Evolutionary conservation across 2,329 filamentous ascomycete species (phyloP).

Genomic region (Hymenoscyphus fructigenus): DNA sequence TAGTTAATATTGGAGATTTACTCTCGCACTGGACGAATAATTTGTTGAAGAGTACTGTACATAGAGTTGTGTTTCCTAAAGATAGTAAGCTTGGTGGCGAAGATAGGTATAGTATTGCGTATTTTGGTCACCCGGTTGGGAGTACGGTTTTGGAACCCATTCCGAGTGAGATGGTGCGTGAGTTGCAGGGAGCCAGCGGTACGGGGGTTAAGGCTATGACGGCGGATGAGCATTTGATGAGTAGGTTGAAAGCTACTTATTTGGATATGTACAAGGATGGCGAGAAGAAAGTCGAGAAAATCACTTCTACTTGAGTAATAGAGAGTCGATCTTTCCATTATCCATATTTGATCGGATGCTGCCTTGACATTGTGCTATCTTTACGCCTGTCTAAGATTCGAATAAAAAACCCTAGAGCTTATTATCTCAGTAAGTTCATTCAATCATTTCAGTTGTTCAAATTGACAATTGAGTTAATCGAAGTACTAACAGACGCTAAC

Average conservation of each 20-base stretch:
- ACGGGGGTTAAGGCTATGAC: conserved; percentile 56
- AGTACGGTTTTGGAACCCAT: conserved; percentile 54
- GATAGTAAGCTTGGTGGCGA: conserved; percentile 47
- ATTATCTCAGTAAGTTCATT: too few species aligned
- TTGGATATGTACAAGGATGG: conserved; percentile 51
- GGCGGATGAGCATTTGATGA: conserved; percentile 62
- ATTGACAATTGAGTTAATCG: too few species aligned
- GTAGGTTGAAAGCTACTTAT: conserved; percentile 61
- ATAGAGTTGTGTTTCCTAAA: conserved; percentile 75
- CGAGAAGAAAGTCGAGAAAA: conserved; percentile 17
- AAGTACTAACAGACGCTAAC: too few species aligned
- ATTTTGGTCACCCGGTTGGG: conserved; percentile 65
- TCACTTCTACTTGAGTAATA: neutral
- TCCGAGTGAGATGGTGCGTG: conserved; percentile 57
- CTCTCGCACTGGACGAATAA: conserved; percentile 89
- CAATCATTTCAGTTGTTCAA: neutral
- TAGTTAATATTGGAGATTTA: conserved; percentile 70
- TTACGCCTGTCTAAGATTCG: neutral
- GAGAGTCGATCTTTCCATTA: neutral
- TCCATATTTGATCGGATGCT: neutral
- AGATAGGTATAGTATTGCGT: conserved; percentile 64
- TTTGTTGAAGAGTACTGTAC: conserved; percentile 81
- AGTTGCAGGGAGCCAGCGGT: conserved; percentile 36
- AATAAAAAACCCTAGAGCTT: neutral
- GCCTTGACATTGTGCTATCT: neutral